Evolutionary conservation across 2,329 filamentous ascomycete genomes (phyloP), one percentile per base, ranked within the genome.

Genomic region (Pseudogymnoascus sp.): DNA sequence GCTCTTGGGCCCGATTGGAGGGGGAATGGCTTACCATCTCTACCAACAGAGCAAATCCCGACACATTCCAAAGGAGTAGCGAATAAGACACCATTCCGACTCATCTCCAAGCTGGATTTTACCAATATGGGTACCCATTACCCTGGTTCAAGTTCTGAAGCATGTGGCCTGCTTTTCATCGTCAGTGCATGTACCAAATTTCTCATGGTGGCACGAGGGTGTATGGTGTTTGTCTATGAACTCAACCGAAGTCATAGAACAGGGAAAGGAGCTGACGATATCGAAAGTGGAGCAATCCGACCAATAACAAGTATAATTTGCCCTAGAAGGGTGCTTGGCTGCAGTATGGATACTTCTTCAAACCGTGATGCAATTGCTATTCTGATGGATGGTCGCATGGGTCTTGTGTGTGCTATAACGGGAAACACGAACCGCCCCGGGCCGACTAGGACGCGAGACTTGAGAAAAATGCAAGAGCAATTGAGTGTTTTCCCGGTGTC

Each of bases 281-380:
- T 43, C 14, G 25, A 37, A 60, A 62, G 5, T 64, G 67, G 74
- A 63, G 67, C 68, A 68, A 61, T 82, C 62, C 65, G 74, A 45
- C 80, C 80, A 1, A 71, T 85, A 14, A 78, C 83, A 1, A 81
- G 75, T 41, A 78, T 89, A 9, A 70, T 79, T 12, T 88, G 85
- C 67, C 84, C 83, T 11, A 75, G 78, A 14, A 75, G 79, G 49
- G 81, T 88, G 2, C 70, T 89, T 5, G 79, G 81, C 2, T 82
- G 84, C 67, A 83, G 83, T 65, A 86, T 89, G 79, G 84, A 88
- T 70, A 83, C 83, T 0, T 85, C 81, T 4, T 79, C 77, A 2
- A 75, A 80, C 7, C 77, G 79, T 45, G 78, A 83, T 66, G 78
- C 83, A 5, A 75, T 88, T 60, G 85, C 84, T 14, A 79, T 83